Base-by-base conservation (phyloP, 108 stramenopile species). In the Parmales sp. region DNA sequence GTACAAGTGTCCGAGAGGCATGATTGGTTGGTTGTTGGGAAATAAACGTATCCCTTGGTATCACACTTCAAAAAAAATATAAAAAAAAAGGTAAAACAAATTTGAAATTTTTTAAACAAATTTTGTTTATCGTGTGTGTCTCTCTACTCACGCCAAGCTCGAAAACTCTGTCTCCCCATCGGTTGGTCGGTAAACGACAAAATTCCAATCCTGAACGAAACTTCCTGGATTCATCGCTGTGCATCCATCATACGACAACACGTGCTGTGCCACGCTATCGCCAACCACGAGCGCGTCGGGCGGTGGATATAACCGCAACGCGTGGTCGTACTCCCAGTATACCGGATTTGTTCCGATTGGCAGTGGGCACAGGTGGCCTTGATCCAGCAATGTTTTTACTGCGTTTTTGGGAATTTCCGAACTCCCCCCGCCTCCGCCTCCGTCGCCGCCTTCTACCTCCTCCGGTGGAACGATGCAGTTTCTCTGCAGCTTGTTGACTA, bases 281-380 rank as follows among this genome's bases (percentile, higher is more conserved):
- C 83, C 92, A 7, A 89, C 23, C 34, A 93, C 51, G 5, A 93
- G 51, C n/a, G 85, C 80, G 69, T 94, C 86, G 1, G 96, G 96
- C 34, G 89, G 78, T 1, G 96, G 96, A 73, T 92, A 95, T 41
- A 97, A 76, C 3, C 86, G 76, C 39, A 97, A 67, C 11, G 90
- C 82, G 72, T 92, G 89, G 76, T 95, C 96, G 38, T 79, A 84
- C 63, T 92, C 85, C 91, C 94, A 95, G 73, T 85, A 91, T 50
- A 95, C 84, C 19, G 94, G 94, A 60, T 76, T 66, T 22, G 79
- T 75, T 39, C 78, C 54, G 2, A 86, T 46, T 28, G 88, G 90
- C 28, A 89, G 75, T 6, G 90, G 89, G 45, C 86, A 84, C 43
- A 97, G 69, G 69, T 97, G 94, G 1, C 89, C 88, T 77, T 97